phyloP scores from a whole-genome alignment of 164 flowering plant genomes.

The Vitis rotundifolia region DNA sequence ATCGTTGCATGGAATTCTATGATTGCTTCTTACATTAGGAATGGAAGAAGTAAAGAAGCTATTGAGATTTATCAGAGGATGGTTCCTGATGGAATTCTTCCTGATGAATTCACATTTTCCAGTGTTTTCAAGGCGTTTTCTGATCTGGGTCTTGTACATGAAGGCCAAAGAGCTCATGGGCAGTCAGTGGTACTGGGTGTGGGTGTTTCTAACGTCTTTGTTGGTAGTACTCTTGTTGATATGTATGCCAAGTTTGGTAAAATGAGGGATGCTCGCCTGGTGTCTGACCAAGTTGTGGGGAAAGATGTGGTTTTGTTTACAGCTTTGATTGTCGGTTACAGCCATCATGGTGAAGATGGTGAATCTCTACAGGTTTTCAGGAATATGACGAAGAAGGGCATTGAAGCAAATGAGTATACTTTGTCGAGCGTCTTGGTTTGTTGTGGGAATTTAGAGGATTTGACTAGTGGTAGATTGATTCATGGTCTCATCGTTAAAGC shows the following conservation, averaged over 20 bases:
- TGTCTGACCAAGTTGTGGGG: conserved; percentile 34
- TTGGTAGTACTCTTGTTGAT: conserved; percentile 56
- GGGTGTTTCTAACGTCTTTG: conserved; percentile 44
- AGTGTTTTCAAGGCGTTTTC: conserved; percentile 48
- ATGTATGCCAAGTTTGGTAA: conserved; percentile 58
- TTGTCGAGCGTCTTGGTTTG: conserved; percentile 47
- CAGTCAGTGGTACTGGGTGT: conserved; percentile 47
- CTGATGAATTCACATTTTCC: conserved; percentile 48
- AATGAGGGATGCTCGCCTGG: conserved; percentile 41
- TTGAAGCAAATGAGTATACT: conserved; percentile 53
- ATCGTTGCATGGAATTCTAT: conserved; percentile 55
- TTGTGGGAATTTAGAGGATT: conserved; percentile 47
- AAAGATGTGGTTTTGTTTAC: conserved; percentile 62
- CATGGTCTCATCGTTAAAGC: conserved; percentile 50
- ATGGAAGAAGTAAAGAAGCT: conserved; percentile 34
- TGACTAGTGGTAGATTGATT: conserved; percentile 35
- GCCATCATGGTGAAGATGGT: conserved; percentile 36
- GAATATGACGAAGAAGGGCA: conserved; percentile 38
- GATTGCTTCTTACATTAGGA: conserved; percentile 39
- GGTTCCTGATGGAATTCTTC: conserved; percentile 34
- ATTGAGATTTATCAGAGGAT: conserved; percentile 32
- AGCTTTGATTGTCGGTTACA: conserved; percentile 61
- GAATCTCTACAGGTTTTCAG: conserved; percentile 46
- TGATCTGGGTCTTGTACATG: conserved; percentile 34
- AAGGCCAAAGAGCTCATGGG: conserved; percentile 50